Conservation (phyloP, 306 rosid genomes). For the Glycyrrhiza uralensis region DNA sequence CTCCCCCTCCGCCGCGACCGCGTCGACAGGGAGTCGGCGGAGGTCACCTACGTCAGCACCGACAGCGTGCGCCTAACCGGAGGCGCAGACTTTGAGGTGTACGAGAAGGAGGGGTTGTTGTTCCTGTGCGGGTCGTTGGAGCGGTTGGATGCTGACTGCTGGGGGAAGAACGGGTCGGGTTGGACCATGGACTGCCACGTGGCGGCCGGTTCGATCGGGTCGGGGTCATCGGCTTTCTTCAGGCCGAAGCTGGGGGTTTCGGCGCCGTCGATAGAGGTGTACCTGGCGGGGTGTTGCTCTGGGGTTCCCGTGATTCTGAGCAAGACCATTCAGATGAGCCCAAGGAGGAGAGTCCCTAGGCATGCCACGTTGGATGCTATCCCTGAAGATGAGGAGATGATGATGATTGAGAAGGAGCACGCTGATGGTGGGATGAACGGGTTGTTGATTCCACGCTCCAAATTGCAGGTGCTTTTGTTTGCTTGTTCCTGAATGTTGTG, state of each 20-base stretch:
- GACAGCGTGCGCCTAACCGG: constrained; percentile 66
- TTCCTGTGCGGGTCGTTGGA: constrained; percentile 77
- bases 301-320: constrained; percentile 78
- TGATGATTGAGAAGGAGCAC: constrained; percentile 46
- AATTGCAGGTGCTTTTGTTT: constrained; percentile 47
- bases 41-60: constrained; percentile 90
- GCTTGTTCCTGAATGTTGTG: neutral
- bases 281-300: constrained; percentile 80
- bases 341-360: constrained; percentile 52
- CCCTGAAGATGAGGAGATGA: constrained; percentile 80
- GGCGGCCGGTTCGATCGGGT: constrained; percentile 55
- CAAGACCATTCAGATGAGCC: constrained; percentile 68
- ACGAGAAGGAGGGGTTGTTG: constrained; percentile 68
- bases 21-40: constrained; percentile 61
- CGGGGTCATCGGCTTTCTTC: constrained; percentile 68
- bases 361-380: constrained; percentile 69
- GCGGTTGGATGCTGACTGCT: constrained; percentile 57
- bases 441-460: constrained; percentile 34
- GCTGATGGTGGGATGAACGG: constrained; percentile 30
- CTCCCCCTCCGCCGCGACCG: constrained; percentile 68
- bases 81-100: constrained; percentile 72
- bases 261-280: constrained; percentile 73
- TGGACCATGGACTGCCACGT: constrained; percentile 80
- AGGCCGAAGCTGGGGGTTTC: constrained; percentile 70
- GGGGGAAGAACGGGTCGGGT: constrained; percentile 52